phyloP scores from a whole-genome alignment of 2,329 filamentous ascomycete genomes.

The Penicillium sp. region DNA sequence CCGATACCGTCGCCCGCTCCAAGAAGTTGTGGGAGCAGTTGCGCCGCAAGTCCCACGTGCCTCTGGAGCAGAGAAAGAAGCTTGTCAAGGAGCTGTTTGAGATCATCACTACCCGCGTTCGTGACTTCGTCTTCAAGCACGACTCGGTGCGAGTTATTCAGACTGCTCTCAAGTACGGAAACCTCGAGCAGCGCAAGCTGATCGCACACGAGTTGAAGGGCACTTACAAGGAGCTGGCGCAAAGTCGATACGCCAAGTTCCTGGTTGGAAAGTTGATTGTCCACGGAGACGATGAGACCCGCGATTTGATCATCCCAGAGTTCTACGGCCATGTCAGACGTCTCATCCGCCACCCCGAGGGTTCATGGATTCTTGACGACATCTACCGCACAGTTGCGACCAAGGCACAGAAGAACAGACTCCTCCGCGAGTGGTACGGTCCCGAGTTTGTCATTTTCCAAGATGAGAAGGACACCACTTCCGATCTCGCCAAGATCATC shows the following conservation, averaged over 20 bases:
- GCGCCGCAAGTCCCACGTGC: slow-evolving; percentile 88
- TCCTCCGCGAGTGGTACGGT: slow-evolving; percentile 95
- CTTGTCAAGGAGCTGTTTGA: slow-evolving; percentile 86
- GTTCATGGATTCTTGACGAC: slow-evolving; percentile 96
- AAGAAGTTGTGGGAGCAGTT: slow-evolving; percentile 98
- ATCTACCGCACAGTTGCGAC: slow-evolving; percentile 89
- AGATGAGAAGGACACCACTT: slow-evolving; percentile 50
- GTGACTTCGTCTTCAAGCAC: slow-evolving; percentile 97
- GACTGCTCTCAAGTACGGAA: slow-evolving; percentile 95
- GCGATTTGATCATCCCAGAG: slow-evolving; percentile 85
- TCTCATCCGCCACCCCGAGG: slow-evolving; percentile 93
- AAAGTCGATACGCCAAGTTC: slow-evolving; percentile 97
- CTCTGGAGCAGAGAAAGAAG: slow-evolving; percentile 80
- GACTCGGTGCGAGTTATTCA: slow-evolving; percentile 96
- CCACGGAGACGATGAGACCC: slow-evolving; percentile 83
- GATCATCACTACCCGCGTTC: slow-evolving; percentile 86
- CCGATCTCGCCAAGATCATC: slow-evolving; percentile 73
- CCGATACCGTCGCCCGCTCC: slow-evolving; percentile 80
- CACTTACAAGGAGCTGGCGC: slow-evolving; percentile 78
- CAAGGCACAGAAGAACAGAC: slow-evolving; percentile 76
- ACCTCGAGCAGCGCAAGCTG: slow-evolving; percentile 75
- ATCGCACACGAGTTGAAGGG: slow-evolving; percentile 86
- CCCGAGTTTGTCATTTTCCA: slow-evolving; percentile 85
- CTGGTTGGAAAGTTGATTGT: slow-evolving; percentile 92
- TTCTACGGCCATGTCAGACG: slow-evolving; percentile 93